These are phyloP conservation scores for Exophiala sp. DNA, from an alignment of 2,329 filamentous ascomycete genomes.

Conservation along the genomic window DNA sequence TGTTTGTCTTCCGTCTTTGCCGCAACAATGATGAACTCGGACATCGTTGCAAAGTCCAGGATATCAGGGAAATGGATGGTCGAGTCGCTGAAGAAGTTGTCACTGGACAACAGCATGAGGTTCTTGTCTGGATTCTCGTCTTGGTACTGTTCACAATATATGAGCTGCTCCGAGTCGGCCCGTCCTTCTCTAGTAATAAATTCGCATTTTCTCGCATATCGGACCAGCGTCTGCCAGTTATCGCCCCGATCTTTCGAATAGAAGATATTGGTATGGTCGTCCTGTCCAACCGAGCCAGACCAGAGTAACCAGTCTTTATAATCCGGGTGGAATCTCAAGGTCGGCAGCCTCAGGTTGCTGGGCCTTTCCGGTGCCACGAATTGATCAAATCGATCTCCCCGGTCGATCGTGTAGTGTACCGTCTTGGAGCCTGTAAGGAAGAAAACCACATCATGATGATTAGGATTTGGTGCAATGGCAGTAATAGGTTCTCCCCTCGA, in stretches of 20 bases:
- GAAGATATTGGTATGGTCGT: slow-evolving; percentile 69
- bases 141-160: slow-evolving; percentile 59
- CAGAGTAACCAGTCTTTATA: slow-evolving; percentile 88
- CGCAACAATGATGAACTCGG: slow-evolving; percentile 87
- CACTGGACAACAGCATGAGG: slow-evolving; percentile 66
- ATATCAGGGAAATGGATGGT: slow-evolving; percentile 62
- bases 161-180: slow-evolving; percentile 45
- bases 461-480: slow-evolving; percentile 68
- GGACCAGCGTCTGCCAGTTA: slow-evolving; percentile 69
- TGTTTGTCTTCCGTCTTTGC: slow-evolving; percentile 56
- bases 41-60: slow-evolving; percentile 86
- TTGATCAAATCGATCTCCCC: slow-evolving; percentile 64
- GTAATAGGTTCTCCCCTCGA: slow-evolving; percentile 65
- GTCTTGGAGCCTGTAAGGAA: slow-evolving; percentile 66
- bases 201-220: slow-evolving; percentile 73
- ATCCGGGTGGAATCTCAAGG: slow-evolving; percentile 75
- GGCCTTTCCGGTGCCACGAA: slow-evolving; percentile 65
- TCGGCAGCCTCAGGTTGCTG: slow-evolving; percentile 45
- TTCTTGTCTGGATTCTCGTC: slow-evolving; percentile 59
- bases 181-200: slow-evolving; percentile 66
- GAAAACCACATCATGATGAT: slow-evolving; percentile 79
- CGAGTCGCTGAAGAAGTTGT: slow-evolving; percentile 67
- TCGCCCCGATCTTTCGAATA: slow-evolving; percentile 70
- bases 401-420: slow-evolving; percentile 75
- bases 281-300: slow-evolving; percentile 59